Conservation (phyloP, 2,329 filamentous ascomycete species). For the Fusarium praegraminearum region DNA sequence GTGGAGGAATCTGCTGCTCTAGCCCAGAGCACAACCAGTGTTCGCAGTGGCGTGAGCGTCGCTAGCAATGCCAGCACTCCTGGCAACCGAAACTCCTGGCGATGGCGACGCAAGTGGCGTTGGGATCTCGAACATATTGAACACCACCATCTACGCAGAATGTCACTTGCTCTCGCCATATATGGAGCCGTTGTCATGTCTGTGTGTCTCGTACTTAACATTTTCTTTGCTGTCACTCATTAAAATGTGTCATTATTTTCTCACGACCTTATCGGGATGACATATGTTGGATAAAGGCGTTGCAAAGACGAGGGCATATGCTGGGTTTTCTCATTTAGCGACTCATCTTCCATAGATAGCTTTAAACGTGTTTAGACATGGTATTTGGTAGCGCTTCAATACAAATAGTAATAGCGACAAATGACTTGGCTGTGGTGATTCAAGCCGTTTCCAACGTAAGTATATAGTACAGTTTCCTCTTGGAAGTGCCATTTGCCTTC, state of each 20-base stretch:
- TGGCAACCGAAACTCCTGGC: conserved; percentile 53
- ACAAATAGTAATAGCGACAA: conserved; percentile 39
- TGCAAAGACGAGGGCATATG: conserved; percentile 39
- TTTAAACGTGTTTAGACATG: conserved; percentile 44
- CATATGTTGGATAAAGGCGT: conserved; percentile 38
- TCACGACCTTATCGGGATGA: conserved; percentile 38
- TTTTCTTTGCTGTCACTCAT: conserved; percentile 77
- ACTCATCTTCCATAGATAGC: conserved; percentile 33
- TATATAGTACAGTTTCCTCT: conserved; percentile 34
- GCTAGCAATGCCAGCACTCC: conserved; percentile 49
- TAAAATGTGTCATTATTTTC: conserved; percentile 28
- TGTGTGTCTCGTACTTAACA: conserved; percentile 86
- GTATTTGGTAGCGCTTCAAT: conserved; percentile 40
- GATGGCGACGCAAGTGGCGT: conserved; percentile 68
- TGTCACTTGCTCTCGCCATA: conserved; percentile 79
- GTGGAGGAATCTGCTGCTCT: conserved; percentile 61
- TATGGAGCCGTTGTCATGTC: conserved; percentile 93
- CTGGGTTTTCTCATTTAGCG: conserved; percentile 38
- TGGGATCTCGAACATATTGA: conserved; percentile 74
- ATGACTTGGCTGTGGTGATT: conserved; percentile 7
- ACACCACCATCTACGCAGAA: conserved; percentile 73
- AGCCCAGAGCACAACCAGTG: conserved; percentile 60
- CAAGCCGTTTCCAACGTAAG: background rate
- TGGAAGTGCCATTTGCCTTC: background rate
- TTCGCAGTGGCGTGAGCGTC: conserved; percentile 57